These are phyloP conservation scores for Talaromyces funiculosus DNA, from an alignment of 2,329 filamentous ascomycete species.

Conservation along the genomic window DNA sequence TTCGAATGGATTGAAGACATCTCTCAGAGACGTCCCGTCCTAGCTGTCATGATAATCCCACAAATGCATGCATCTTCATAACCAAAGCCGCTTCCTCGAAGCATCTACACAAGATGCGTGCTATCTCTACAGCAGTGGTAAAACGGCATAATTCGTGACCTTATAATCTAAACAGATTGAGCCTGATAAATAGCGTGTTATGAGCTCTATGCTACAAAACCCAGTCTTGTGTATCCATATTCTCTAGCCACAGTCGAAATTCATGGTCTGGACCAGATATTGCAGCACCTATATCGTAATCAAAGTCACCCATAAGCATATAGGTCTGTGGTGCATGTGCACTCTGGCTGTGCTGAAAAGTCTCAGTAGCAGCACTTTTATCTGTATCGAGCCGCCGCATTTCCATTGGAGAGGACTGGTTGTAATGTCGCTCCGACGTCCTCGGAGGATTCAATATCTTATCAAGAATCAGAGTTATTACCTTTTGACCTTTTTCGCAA, in stretches of 20 bases:
- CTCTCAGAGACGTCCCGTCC: too few relatives aligned
- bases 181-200: not conserved
- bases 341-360: not conserved
- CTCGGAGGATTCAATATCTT: constrained; percentile 1
- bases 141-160: not conserved
- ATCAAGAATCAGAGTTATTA: not conserved
- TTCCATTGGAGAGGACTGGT: not conserved
- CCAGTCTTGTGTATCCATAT: not conserved
- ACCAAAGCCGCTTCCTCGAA: not conserved
- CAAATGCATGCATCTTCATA: not conserved
- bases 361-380: not conserved
- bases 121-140: not conserved
- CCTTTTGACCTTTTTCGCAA: not conserved
- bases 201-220: not conserved
- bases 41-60: not conserved
- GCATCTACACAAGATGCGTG: not conserved
- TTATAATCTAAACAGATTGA: not conserved
- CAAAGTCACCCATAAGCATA: not conserved
- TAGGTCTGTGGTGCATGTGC: not conserved
- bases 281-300: not conserved
- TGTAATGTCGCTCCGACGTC: not conserved
- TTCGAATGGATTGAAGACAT: too few relatives aligned
- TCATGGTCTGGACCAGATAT: not conserved
- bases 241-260: not conserved
- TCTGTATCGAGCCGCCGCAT: too few relatives aligned